Evolutionary conservation across 331 rosid genomes (phyloP).

Genomic region (Arachis monticola): DNA sequence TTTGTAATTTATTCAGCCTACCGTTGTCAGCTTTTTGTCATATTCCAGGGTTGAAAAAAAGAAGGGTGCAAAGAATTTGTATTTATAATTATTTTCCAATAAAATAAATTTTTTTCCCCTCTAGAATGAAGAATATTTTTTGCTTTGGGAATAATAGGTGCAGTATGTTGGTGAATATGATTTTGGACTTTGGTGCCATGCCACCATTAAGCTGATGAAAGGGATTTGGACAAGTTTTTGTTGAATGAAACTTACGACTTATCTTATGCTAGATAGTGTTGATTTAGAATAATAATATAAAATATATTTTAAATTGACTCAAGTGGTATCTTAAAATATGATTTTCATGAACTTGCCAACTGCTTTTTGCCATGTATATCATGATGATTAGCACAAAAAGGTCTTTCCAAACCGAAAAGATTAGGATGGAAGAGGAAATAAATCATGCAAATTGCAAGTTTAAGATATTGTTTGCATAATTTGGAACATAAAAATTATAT

Average conservation of each 20-base stretch:
- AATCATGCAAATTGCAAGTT: too few species aligned
- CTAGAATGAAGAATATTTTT: constrained; percentile 2
- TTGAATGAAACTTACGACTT: background rate
- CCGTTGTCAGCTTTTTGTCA: constrained; percentile 5
- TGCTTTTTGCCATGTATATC: background rate
- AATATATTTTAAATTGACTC: background rate
- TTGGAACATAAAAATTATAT: too few species aligned
- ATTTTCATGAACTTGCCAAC: background rate
- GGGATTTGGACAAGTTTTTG: background rate
- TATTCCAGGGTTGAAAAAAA: background rate
- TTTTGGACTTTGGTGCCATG: background rate
- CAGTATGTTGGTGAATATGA: constrained; percentile 17
- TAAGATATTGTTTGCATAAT: too few species aligned
- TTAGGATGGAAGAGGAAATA: background rate
- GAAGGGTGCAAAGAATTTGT: background rate
- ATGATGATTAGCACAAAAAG: background rate
- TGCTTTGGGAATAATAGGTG: constrained; percentile 4
- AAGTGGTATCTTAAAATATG: background rate
- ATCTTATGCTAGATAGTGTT: too few species aligned
- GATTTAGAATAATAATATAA: background rate
- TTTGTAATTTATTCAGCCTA: background rate
- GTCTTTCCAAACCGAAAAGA: background rate
- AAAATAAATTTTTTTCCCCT: background rate
- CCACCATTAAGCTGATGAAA: background rate
- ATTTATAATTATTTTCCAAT: background rate